Percentiles rank a stretch among this genome's conserved stretches.
Evolutionary conservation across 2,329 filamentous ascomycete species (phyloP).

Genomic region (Metarhizium brunneum): DNA sequence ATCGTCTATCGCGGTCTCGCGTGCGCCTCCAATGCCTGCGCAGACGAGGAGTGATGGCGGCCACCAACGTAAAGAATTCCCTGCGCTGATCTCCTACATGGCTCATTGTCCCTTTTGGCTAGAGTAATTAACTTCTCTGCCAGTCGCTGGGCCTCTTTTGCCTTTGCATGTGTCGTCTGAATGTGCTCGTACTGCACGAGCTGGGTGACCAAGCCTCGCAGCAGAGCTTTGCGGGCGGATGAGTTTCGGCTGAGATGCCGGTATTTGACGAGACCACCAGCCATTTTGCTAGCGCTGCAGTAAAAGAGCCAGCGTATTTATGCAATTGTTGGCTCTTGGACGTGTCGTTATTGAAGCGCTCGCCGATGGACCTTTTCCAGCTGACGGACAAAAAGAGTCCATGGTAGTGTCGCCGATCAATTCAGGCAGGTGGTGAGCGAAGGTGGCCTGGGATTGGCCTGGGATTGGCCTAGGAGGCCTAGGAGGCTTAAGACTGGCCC

Average conservation of each 20-base stretch:
- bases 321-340: not conserved
- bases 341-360: not conserved
- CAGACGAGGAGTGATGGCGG: not conserved
- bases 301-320: not conserved
- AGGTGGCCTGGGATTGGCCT: not conserved
- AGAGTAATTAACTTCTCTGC: slow-evolving; percentile 92
- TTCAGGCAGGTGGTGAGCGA: slow-evolving; percentile 5
- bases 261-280: slow-evolving; percentile 78
- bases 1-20: not conserved
- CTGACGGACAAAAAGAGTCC: not conserved
- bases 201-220: slow-evolving; percentile 92
- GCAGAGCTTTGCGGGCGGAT: slow-evolving; percentile 79
- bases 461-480: not conserved
- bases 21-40: not conserved
- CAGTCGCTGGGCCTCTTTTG: slow-evolving; percentile 89
- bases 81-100: slow-evolving; percentile 64
- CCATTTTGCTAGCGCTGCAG: slow-evolving; percentile 47
- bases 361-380: not conserved
- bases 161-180: slow-evolving; percentile 90
- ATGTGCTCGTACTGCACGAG: slow-evolving; percentile 91
- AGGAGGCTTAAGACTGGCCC: no score
- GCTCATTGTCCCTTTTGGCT: slow-evolving; percentile 86
- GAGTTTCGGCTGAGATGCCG: slow-evolving; percentile 80
- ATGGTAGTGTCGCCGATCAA: not conserved
- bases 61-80: slow-evolving; percentile 72